Evolutionary conservation across 441 rosid species (phyloP).

Genomic region (Gossypium aridum): DNA sequence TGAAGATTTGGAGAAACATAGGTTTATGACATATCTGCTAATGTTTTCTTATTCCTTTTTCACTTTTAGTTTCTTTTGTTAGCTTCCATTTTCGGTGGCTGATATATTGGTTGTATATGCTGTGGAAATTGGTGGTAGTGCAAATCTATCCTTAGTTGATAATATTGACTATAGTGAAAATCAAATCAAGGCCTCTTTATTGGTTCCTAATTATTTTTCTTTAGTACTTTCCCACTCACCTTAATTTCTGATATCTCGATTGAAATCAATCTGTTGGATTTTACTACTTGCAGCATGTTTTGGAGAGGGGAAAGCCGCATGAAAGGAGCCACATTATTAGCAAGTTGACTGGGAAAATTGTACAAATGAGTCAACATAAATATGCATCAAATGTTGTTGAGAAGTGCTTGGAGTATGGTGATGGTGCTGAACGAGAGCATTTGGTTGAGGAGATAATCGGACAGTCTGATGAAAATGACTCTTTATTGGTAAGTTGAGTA

Average conservation of each 20-base stretch:
- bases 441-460: conserved; percentile 55
- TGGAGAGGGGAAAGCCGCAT: conserved; percentile 46
- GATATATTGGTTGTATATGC: not conserved
- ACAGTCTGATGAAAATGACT: conserved; percentile 41
- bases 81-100: not conserved
- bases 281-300: conserved; percentile 37
- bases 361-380: conserved; percentile 58
- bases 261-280: conserved; percentile 2
- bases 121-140: not conserved
- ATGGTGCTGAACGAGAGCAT: conserved; percentile 37
- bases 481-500: conserved; percentile 38
- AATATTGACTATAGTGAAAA: not conserved
- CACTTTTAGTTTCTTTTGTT: not conserved
- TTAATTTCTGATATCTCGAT: not conserved
- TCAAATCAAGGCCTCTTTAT: not conserved
- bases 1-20: not conserved
- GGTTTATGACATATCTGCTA: not conserved
- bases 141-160: not conserved
- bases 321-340: conserved; percentile 43
- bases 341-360: conserved; percentile 46
- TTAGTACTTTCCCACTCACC: not conserved
- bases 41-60: not conserved
- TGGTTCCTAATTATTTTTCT: not conserved
- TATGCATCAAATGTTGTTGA: conserved; percentile 59
- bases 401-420: conserved; percentile 50